Conservation (phyloP, 352 stramenopile genomes). For the Saprolegnia diclina region DNA sequence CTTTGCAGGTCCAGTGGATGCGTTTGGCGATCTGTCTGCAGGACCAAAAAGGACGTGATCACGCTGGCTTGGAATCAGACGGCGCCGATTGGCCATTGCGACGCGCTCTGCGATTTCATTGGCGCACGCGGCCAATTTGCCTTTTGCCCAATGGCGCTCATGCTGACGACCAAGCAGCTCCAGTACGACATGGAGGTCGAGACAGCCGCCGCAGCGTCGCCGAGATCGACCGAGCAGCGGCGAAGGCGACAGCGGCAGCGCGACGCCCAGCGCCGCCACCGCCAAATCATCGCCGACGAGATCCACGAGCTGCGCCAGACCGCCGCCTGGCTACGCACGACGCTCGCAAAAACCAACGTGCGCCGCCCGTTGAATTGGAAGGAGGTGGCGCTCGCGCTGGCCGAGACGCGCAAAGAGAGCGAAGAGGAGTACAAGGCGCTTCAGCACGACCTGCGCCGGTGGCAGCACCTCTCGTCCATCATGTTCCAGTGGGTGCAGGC, state of each 20-base stretch:
- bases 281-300: neutral
- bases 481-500: neutral
- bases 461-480: neutral
- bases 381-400: neutral
- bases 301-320: neutral
- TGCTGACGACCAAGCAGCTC: too few relatives aligned
- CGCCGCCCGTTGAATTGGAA: neutral
- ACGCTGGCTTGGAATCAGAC: too few relatives aligned
- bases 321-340: neutral
- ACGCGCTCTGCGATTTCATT: too few relatives aligned
- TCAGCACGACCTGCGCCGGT: neutral
- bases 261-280: neutral
- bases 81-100: too few relatives aligned
- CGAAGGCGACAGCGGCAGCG: neutral
- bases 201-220: too few relatives aligned
- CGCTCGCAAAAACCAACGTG: neutral
- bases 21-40: too few relatives aligned
- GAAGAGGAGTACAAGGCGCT: neutral
- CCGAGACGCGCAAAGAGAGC: neutral
- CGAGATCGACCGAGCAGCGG: too few relatives aligned
- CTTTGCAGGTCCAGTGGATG: too few relatives aligned
- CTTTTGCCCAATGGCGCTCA: too few relatives aligned
- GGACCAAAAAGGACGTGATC: too few relatives aligned
- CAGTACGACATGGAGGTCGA: too few relatives aligned
- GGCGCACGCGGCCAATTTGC: too few relatives aligned